Evolutionary conservation across 2,329 filamentous ascomycete species (phyloP), one percentile per base, ranked within the genome.

Genomic region (Cercospora sojina): DNA sequence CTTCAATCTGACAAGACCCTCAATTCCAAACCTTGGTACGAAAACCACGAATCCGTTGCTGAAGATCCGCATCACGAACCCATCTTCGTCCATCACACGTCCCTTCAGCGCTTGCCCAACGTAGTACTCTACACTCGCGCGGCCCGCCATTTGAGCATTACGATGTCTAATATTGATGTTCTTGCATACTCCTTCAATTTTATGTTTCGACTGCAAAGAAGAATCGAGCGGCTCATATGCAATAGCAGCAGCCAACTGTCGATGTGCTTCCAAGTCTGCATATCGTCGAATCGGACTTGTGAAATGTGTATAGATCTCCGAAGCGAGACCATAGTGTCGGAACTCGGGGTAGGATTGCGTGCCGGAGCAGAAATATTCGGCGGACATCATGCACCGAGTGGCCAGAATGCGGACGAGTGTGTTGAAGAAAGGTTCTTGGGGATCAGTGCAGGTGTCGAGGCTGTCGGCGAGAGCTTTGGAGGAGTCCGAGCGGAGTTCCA

Each of bases 101-200:
- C 86, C 92, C 81, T 95, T 95, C 64, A 99, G 88, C 12, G 94
- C 93, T 81, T 99, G 95, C 0, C 95, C 95, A 58, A 99, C 95
- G 77, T 98, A 99, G 82, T 98, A 99, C 74, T 97, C 93, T 69
- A 99, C 93, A 73, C 91, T 95, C 27, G 95, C 94, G 67, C 95
- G 89, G 38, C 94, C 94, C 2, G 95, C 95, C 80, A 96, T 90
- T 80, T 99, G 95, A 32, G 95, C 95, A 79, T 99, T 99, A 76
- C 95, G 92, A 79, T 99, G 95, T 7, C 95, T 90, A 65, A 95
- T 89, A 79, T 99, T 99, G 86, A 99, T 97, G 82, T 99, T 99
- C 80, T 93, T 93, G 86, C 95, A 98, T 25, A 99, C 92, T 65
- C 89, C 91, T 79, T 98, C 93, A 64, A 99, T 88, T 73, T 93